These are phyloP conservation scores for Vicia villosa DNA, from an alignment of 306 rosid genomes.

Conservation along the genomic window DNA sequence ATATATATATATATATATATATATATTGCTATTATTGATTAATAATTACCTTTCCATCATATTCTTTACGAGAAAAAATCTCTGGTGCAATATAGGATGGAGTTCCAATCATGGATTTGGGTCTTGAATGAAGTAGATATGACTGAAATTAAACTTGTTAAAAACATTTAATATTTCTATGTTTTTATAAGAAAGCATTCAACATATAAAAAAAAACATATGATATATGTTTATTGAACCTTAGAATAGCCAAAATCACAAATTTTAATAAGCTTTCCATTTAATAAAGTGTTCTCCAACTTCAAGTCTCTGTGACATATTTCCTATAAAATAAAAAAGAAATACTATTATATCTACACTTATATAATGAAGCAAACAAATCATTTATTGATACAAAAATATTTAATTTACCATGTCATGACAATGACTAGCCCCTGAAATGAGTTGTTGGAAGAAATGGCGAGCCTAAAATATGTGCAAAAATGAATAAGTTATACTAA, in stretches of 20 bases:
- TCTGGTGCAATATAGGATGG: conserved; percentile 79
- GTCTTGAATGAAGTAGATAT: conserved; percentile 59
- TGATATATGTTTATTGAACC: conserved; percentile 41
- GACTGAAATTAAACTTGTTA: conserved; percentile 50
- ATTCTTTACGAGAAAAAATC: conserved; percentile 61
- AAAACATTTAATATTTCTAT: not conserved
- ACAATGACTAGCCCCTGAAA: conserved; percentile 66
- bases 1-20: no score
- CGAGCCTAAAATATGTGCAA: conserved; percentile 55
- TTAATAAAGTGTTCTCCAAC: conserved; percentile 63
- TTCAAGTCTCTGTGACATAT: conserved; percentile 78
- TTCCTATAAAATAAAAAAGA: conserved; percentile 46
- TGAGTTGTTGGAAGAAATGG: conserved; percentile 71
- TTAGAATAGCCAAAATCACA: conserved; percentile 83
- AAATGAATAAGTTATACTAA: conserved; percentile 6
- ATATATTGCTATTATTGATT: no score
- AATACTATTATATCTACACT: conserved; percentile 2
- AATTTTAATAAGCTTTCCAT: conserved; percentile 67
- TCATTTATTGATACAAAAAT: not conserved
- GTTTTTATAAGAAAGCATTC: not conserved
- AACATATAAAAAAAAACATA: not conserved
- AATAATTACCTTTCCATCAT: conserved; percentile 86
- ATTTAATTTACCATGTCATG: conserved; percentile 53
- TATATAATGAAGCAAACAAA: not conserved
- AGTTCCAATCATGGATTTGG: conserved; percentile 67